phyloP scores from a whole-genome alignment of 2,329 filamentous ascomycete species.

The Pestalotiopsis sp. region DNA sequence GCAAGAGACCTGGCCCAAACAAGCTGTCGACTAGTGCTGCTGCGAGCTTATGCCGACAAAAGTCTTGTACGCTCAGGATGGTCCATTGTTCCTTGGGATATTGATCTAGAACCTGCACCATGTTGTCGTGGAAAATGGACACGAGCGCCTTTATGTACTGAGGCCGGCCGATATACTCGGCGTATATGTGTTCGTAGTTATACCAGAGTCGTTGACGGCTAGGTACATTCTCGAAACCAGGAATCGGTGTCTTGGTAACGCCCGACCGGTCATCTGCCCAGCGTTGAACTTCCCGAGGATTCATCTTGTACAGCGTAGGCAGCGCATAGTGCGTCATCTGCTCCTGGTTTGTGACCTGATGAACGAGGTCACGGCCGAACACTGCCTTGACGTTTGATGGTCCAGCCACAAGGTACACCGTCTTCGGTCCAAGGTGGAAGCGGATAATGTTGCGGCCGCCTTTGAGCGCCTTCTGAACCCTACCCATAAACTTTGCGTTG shows the following conservation, averaged over 20 bases:
- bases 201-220: conserved; percentile 26
- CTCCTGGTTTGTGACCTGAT: conserved; percentile 11
- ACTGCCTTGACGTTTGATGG: conserved; percentile 21
- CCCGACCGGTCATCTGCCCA: conserved; percentile 22
- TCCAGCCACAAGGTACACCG: conserved; percentile 19
- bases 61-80: conserved; percentile 20
- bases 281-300: conserved; percentile 17
- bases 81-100: conserved; percentile 22
- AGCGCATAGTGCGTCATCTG: conserved; percentile 15
- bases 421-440: conserved; percentile 16
- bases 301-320: conserved; percentile 19
- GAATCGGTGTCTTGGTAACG: conserved; percentile 15
- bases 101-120: not conserved
- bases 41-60: conserved; percentile 24
- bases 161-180: not conserved
- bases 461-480: conserved; percentile 12
- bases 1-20: conserved; percentile 25
- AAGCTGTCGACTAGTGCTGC: conserved; percentile 23
- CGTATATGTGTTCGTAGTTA: not conserved
- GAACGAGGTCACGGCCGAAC: conserved; percentile 7
- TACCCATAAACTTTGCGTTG: conserved; percentile 14
- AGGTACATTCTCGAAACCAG: conserved; percentile 20
- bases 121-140: not conserved
- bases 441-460: not conserved
- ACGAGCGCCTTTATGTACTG: not conserved